Percentiles rank a stretch among this genome's conserved stretches.
phyloP scores from a whole-genome alignment of 306 rosid genomes.

The Rubus parviflorus region DNA sequence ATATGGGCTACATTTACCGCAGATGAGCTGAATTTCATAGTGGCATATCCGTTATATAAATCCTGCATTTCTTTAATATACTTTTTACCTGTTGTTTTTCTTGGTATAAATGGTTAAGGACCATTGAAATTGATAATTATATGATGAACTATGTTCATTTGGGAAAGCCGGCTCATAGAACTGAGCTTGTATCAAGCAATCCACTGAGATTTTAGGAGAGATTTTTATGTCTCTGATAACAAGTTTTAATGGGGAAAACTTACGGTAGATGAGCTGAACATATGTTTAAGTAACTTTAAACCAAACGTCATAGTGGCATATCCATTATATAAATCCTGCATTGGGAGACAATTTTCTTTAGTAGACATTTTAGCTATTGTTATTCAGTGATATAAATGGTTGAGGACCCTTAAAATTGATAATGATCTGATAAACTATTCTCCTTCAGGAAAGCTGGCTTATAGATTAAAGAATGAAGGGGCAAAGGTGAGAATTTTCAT shows the following conservation, averaged over 20 bases:
- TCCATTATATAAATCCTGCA: not conserved
- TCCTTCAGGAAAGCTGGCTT: slow-evolving; percentile 89
- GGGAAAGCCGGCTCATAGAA: slow-evolving; percentile 86
- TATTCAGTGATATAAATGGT: not conserved
- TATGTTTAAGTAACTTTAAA: not conserved
- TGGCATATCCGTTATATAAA: not conserved
- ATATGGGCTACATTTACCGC: too few species aligned
- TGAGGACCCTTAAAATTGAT: not conserved
- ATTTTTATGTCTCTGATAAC: not conserved
- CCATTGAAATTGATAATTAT: slow-evolving; percentile 10
- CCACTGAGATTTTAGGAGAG: not conserved
- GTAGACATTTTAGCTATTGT: not conserved
- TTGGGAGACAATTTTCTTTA: not conserved
- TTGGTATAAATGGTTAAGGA: not conserved
- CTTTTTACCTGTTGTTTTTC: not conserved
- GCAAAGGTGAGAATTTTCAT: slow-evolving; percentile 64
- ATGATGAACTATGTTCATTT: slow-evolving; percentile 41
- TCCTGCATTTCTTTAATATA: not conserved
- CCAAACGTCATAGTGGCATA: not conserved
- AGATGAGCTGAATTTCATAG: not conserved
- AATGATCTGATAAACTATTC: slow-evolving; percentile 32
- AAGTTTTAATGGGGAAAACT: not conserved
- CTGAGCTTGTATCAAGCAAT: not conserved
- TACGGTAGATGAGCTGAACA: not conserved
- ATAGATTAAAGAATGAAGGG: slow-evolving; percentile 87